phyloP scores from a whole-genome alignment of 768 basidiomycete species.

The Pleurotus eryngii region DNA sequence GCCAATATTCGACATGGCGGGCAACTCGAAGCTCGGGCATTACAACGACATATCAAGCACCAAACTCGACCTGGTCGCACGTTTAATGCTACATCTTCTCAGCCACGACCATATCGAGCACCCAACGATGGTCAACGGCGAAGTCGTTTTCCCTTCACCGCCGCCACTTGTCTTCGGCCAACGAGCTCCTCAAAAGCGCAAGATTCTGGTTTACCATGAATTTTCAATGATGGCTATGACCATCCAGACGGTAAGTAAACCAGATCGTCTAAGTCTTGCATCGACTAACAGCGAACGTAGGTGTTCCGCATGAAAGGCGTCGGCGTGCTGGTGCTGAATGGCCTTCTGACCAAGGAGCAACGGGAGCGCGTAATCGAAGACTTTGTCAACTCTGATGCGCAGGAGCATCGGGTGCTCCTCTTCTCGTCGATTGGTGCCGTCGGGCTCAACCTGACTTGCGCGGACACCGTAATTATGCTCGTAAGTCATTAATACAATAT shows the following conservation, averaged over 20 bases:
- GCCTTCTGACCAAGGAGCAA: too few relatives aligned
- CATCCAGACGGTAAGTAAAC: conserved; percentile 6
- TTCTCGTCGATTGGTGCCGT: conserved; percentile 6
- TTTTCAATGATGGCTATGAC: conserved; percentile 10
- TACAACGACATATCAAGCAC: neutral
- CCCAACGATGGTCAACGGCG: neutral
- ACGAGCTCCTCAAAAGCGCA: neutral
- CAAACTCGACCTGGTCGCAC: neutral
- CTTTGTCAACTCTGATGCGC: too few relatives aligned
- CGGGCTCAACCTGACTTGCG: neutral
- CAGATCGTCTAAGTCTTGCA: too few relatives aligned
- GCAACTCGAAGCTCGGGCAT: neutral
- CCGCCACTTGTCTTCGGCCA: neutral
- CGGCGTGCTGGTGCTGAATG: neutral
- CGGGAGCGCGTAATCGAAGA: too few relatives aligned
- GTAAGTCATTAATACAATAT: neutral
- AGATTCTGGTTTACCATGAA: conserved; percentile 9
- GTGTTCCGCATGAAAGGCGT: neutral
- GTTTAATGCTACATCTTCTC: neutral
- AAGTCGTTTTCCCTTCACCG: neutral
- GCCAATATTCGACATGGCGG: neutral
- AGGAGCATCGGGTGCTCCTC: neutral
- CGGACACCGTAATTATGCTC: conserved; percentile 4
- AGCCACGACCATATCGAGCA: neutral
- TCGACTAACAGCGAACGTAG: neutral